These are phyloP conservation scores for Paecilomyces variotii DNA, from an alignment of 2,329 filamentous ascomycete species.

Conservation along the genomic window DNA sequence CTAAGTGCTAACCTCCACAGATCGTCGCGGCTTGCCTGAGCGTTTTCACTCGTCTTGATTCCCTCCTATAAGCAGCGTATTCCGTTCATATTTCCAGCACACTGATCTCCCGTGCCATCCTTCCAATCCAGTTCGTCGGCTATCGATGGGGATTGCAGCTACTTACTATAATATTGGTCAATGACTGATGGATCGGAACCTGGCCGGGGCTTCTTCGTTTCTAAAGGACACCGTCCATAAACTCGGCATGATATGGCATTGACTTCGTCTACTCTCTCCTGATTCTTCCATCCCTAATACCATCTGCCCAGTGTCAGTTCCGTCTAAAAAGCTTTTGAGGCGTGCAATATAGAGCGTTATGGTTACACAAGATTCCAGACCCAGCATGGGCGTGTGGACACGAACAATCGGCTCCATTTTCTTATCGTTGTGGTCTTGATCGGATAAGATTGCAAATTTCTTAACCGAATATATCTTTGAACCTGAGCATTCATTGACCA, in stretches of 20 bases:
- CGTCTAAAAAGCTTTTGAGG: neutral
- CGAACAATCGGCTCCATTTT: neutral
- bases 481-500: neutral
- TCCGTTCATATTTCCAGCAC: neutral
- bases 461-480: neutral
- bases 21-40: conserved; percentile 90
- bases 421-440: neutral
- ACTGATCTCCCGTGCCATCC: neutral
- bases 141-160: conserved; percentile 6
- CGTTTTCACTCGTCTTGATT: conserved; percentile 96
- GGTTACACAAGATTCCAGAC: neutral
- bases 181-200: neutral
- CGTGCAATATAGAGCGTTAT: neutral
- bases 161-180: neutral
- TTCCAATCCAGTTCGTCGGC: conserved; percentile 3
- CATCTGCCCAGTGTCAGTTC: neutral
- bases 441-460: neutral
- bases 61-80: conserved; percentile 58
- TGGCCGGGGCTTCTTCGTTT: neutral
- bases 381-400: neutral
- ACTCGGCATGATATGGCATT: neutral
- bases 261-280: neutral
- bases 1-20: conserved; percentile 27
- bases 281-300: neutral
- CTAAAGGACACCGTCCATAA: neutral